Percentiles rank a stretch among this genome's conserved stretches.
Evolutionary conservation across 1,139 yeast species (phyloP).

Genomic region (Yamadazyma friedrichii): DNA sequence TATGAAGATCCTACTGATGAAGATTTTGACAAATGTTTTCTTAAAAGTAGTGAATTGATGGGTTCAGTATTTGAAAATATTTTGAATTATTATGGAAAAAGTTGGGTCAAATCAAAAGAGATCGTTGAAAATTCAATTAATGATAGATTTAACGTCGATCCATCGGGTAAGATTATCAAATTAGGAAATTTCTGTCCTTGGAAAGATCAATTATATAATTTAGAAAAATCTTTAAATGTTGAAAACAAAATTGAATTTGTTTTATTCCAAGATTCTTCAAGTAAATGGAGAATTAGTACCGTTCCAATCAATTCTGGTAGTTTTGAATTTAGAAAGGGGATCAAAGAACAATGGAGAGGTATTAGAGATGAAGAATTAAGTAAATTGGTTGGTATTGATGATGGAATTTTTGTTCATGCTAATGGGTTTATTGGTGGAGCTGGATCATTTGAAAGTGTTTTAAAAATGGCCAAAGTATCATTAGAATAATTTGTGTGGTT

Average conservation of each 20-base stretch:
- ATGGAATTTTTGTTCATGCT: slow-evolving; percentile 90
- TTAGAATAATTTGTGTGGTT: slow-evolving; percentile 9
- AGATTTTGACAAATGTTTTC: slow-evolving; percentile 65
- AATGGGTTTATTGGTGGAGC: slow-evolving; percentile 98
- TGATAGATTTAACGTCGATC: slow-evolving; percentile 50
- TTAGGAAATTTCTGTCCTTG: slow-evolving; percentile 82
- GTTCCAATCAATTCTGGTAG: slow-evolving; percentile 74
- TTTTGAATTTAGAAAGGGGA: slow-evolving; percentile 80
- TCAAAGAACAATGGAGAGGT: slow-evolving; percentile 94
- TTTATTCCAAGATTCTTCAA: slow-evolving; percentile 69
- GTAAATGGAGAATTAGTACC: slow-evolving; percentile 87
- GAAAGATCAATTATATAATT: slow-evolving; percentile 84
- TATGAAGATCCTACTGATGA: slow-evolving; percentile 63
- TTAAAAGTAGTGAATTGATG: slow-evolving; percentile 74
- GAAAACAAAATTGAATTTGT: slow-evolving; percentile 63
- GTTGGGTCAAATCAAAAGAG: slow-evolving; percentile 90
- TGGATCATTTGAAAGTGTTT: slow-evolving; percentile 72
- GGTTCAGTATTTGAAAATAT: slow-evolving; percentile 73
- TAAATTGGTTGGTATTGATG: slow-evolving; percentile 71
- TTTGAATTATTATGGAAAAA: slow-evolving; percentile 70
- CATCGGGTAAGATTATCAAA: slow-evolving; percentile 70
- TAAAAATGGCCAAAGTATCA: slow-evolving; percentile 64
- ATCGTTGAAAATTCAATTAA: slow-evolving; percentile 71
- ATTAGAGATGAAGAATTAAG: slow-evolving; percentile 82
- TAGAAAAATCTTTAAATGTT: slow-evolving; percentile 41